These are phyloP conservation scores for Blastocystis hominis DNA, from an alignment of 352 stramenopile genomes.

Conservation along the genomic window DNA sequence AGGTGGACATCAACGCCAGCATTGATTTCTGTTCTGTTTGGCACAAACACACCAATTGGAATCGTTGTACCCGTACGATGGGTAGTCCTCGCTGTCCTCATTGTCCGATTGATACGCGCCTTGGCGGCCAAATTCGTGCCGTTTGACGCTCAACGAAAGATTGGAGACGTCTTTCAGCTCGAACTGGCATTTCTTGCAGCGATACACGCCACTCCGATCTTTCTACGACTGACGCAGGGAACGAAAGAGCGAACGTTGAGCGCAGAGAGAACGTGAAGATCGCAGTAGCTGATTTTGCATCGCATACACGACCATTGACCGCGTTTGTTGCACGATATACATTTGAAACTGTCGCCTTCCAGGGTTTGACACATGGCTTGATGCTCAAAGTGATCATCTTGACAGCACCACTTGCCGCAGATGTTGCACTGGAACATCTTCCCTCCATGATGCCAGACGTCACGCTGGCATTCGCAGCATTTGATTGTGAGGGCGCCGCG, in stretches of 20 bases:
- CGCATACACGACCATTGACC: conserved; percentile 56
- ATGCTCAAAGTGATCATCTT: conserved; percentile 58
- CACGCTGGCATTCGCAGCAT: conserved; percentile 52
- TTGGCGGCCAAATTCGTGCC: conserved; percentile 52
- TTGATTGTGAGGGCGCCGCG: conserved; percentile 8
- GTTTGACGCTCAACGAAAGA: conserved; percentile 49
- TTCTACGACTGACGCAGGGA: conserved; percentile 26
- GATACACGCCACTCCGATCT: conserved; percentile 18
- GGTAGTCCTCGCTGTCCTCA: too few relatives aligned
- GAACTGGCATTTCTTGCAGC: conserved; percentile 51
- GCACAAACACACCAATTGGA: not conserved
- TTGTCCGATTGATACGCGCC: conserved; percentile 12
- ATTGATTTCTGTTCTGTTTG: not conserved
- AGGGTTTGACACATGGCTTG: conserved; percentile 57
- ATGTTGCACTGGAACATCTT: conserved; percentile 55
- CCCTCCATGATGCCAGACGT: conserved; percentile 52
- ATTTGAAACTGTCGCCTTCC: conserved; percentile 44
- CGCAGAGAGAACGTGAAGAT: conserved; percentile 15
- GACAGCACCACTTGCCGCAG: conserved; percentile 49
- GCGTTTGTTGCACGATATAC: conserved; percentile 51
- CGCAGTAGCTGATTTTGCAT: conserved; percentile 57
- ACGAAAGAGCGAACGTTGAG: conserved; percentile 48
- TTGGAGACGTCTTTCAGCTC: conserved; percentile 48
- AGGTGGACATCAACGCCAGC: not conserved
- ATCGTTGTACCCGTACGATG: too few relatives aligned